These are phyloP conservation scores for Tuber brumale DNA, from an alignment of 495 filamentous ascomycete species.

Conservation along the genomic window DNA sequence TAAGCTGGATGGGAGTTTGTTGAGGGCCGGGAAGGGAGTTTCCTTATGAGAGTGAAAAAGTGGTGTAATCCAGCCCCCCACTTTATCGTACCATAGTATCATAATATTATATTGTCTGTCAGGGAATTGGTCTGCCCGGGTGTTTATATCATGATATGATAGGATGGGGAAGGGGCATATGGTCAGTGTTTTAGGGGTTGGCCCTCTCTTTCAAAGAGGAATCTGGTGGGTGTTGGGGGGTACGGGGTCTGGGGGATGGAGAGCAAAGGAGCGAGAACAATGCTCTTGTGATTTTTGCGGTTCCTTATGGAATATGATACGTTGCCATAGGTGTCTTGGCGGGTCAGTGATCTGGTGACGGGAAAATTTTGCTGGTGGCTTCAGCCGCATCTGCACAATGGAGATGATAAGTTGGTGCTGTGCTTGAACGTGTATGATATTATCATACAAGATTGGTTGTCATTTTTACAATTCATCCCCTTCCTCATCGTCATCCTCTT, in stretches of 20 bases:
- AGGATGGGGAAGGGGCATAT: no score
- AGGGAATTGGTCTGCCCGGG: no score
- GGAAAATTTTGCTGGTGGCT: neutral
- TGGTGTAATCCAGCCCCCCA: no score
- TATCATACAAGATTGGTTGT: neutral
- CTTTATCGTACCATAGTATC: no score
- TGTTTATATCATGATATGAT: no score
- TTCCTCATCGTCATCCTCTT: constrained; percentile 19
- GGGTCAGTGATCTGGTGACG: neutral
- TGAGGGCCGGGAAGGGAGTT: neutral
- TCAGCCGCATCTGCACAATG: neutral
- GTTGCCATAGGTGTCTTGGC: neutral
- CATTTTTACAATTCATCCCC: constrained; percentile 24
- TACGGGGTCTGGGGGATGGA: neutral
- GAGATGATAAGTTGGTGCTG: neutral
- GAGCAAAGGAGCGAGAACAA: neutral
- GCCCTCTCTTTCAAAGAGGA: no score
- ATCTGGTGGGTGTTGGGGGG: neutral
- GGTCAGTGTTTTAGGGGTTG: no score
- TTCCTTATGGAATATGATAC: neutral
- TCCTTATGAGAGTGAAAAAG: no score
- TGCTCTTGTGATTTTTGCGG: neutral
- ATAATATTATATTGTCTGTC: no score
- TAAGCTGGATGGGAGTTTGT: neutral
- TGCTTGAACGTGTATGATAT: neutral